These are phyloP conservation scores for Russula brevipes DNA, from an alignment of 768 basidiomycete genomes.

Conservation along the genomic window DNA sequence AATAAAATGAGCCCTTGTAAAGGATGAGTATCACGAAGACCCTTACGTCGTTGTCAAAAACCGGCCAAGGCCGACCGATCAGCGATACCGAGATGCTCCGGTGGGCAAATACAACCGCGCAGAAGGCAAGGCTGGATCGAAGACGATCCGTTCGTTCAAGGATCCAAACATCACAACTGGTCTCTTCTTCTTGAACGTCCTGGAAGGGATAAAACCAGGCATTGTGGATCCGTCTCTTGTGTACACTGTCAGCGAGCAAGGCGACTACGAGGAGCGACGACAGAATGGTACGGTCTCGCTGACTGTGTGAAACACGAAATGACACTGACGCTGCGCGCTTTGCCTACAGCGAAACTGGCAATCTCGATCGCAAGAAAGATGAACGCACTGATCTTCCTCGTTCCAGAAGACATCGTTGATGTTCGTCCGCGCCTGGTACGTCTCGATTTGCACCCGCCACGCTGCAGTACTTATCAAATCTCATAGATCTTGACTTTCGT, in stretches of 20 bases:
- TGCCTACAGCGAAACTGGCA: slow-evolving; percentile 76
- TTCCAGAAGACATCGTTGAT: slow-evolving; percentile 96
- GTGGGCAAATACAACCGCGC: slow-evolving; percentile 91
- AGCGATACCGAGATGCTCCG: slow-evolving; percentile 91
- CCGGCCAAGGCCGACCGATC: slow-evolving; percentile 71
- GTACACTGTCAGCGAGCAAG: slow-evolving; percentile 50
- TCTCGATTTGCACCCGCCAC: background rate
- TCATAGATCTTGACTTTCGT: slow-evolving; percentile 89
- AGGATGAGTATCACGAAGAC: slow-evolving; percentile 91
- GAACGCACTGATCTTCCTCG: slow-evolving; percentile 93
- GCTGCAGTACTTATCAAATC: background rate
- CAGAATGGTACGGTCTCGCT: slow-evolving; percentile 70
- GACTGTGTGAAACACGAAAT: no score
- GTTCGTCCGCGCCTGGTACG: slow-evolving; percentile 79
- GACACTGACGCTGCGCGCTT: background rate
- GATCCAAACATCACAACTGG: slow-evolving; percentile 86
- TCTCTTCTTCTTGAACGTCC: slow-evolving; percentile 87
- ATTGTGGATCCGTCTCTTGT: slow-evolving; percentile 90
- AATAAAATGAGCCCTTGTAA: background rate
- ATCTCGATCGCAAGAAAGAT: slow-evolving; percentile 99
- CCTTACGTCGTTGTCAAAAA: slow-evolving; percentile 64
- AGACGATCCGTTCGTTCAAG: slow-evolving; percentile 86
- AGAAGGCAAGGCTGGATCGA: slow-evolving; percentile 54
- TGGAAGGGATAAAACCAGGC: slow-evolving; percentile 87
- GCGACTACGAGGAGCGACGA: slow-evolving; percentile 81